These are phyloP conservation scores for Arabidopsis arenosa DNA, from an alignment of 345 rosid genomes.

Conservation along the genomic window DNA sequence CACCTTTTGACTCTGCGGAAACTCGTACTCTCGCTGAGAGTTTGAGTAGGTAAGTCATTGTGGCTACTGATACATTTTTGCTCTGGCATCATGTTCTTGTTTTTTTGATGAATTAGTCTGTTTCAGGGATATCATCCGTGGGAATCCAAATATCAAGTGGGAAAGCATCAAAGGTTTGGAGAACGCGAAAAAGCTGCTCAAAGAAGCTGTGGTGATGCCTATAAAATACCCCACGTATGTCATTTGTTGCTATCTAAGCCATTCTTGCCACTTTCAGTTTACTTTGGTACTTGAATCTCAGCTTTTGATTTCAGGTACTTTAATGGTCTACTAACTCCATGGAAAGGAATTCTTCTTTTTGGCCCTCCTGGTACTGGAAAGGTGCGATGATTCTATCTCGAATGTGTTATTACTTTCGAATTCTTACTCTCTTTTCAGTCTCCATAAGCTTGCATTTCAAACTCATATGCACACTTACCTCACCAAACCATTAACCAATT, in stretches of 20 bases:
- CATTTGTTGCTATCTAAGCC: not conserved
- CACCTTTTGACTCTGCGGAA: slow-evolving; percentile 89
- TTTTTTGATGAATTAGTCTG: slow-evolving; percentile 15
- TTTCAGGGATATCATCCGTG: slow-evolving; percentile 89
- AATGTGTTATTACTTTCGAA: not conserved
- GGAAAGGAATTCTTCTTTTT: slow-evolving; percentile 99
- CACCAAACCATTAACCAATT: not conserved
- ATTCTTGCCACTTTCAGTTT: not conserved
- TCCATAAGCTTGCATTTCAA: not conserved
- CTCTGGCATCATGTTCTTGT: slow-evolving; percentile 1
- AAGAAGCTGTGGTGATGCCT: slow-evolving; percentile 99
- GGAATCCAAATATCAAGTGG: slow-evolving; percentile 94
- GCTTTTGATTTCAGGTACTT: slow-evolving; percentile 65
- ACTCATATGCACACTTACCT: not conserved
- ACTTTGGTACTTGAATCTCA: slow-evolving; percentile 18
- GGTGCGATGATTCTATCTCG: slow-evolving; percentile 49
- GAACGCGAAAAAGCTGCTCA: slow-evolving; percentile 84
- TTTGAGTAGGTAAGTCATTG: slow-evolving; percentile 69
- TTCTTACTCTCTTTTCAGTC: not conserved
- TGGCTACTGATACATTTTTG: not conserved
- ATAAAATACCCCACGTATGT: slow-evolving; percentile 96
- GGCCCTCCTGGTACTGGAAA: slow-evolving; percentile 99
- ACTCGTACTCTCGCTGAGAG: slow-evolving; percentile 85
- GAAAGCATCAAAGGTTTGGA: slow-evolving; percentile 92
- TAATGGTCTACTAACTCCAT: slow-evolving; percentile 93